phyloP scores from a whole-genome alignment of 805 yeast genomes.

The Saccharomyces kudriavzevii region DNA sequence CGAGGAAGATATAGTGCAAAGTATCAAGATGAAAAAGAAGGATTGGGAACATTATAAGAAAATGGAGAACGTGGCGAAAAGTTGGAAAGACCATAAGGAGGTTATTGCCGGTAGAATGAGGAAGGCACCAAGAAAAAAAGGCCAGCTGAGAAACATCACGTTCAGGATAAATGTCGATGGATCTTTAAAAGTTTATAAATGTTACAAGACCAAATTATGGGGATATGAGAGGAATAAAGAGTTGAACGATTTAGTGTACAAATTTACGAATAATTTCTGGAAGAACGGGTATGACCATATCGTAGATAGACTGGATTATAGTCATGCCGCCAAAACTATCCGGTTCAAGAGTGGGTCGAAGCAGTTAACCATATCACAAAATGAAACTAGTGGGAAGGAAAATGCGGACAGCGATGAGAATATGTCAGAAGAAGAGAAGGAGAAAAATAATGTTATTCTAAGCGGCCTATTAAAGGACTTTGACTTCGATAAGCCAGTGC shows the following conservation, averaged over 20 bases:
- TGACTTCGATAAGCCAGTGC: slow-evolving; percentile 47
- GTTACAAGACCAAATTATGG: slow-evolving; percentile 80
- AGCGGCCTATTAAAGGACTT: slow-evolving; percentile 40
- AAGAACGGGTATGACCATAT: slow-evolving; percentile 71
- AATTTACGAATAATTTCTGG: slow-evolving; percentile 65
- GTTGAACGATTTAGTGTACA: slow-evolving; percentile 52
- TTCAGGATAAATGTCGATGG: slow-evolving; percentile 58
- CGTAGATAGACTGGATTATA: slow-evolving; percentile 48
- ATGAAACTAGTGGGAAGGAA: slow-evolving; percentile 7
- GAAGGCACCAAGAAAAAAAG: slow-evolving; percentile 40
- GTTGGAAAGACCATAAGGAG: slow-evolving; percentile 37
- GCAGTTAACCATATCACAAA: neutral
- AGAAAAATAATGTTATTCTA: slow-evolving; percentile 40
- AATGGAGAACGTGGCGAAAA: slow-evolving; percentile 30
- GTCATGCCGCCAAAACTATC: slow-evolving; percentile 3
- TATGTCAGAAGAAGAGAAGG: slow-evolving; percentile 33
- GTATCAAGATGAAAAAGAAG: slow-evolving; percentile 32
- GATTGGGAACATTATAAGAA: slow-evolving; percentile 34
- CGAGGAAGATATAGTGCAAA: slow-evolving; percentile 23
- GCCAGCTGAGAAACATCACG: slow-evolving; percentile 39
- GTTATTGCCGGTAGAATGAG: slow-evolving; percentile 57
- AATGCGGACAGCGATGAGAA: slow-evolving; percentile 32
- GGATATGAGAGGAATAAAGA: slow-evolving; percentile 69
- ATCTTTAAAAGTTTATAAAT: slow-evolving; percentile 44
- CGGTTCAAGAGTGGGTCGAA: neutral